These are phyloP conservation scores for Penicillium hesseltinei DNA, from an alignment of 2,329 filamentous ascomycete species.

Conservation along the genomic window DNA sequence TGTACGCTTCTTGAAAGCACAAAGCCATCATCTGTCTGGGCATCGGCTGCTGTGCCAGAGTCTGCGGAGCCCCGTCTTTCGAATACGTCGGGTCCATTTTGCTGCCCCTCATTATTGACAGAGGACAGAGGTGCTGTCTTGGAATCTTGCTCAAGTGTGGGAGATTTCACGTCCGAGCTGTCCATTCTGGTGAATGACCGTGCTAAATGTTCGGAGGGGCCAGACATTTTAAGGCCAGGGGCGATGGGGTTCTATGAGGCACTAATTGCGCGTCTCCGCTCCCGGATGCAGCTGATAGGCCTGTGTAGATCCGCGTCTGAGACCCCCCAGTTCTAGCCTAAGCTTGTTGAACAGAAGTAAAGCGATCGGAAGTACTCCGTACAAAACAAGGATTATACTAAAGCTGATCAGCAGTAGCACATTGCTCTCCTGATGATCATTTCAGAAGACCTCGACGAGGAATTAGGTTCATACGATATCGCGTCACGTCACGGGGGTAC, in stretches of 20 bases:
- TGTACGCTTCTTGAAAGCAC: constrained; percentile 45
- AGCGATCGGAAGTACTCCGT: background rate
- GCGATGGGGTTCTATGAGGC: constrained; percentile 28
- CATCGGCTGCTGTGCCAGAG: constrained; percentile 30
- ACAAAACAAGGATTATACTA: background rate
- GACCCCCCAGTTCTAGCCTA: constrained; percentile 7
- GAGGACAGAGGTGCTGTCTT: constrained; percentile 22
- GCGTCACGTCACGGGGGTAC: constrained; percentile 11
- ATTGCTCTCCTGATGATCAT: background rate
- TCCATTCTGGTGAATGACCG: constrained; percentile 38
- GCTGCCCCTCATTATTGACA: constrained; percentile 25
- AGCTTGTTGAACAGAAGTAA: background rate
- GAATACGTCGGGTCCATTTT: constrained; percentile 41
- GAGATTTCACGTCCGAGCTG: constrained; percentile 18
- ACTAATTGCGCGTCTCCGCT: constrained; percentile 23
- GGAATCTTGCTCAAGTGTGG: constrained; percentile 26
- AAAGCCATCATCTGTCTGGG: constrained; percentile 34
- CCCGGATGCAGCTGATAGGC: constrained; percentile 30
- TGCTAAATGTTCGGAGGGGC: constrained; percentile 27
- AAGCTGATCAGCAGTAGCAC: background rate
- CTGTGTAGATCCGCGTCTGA: constrained; percentile 25
- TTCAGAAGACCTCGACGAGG: background rate
- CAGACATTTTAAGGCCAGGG: constrained; percentile 20
- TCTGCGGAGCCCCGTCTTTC: constrained; percentile 43
- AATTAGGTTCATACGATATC: constrained; percentile 3